A percentile compares a stretch with the other conserved stretches of the same genome.
phyloP scores from a whole-genome alignment of 129 eudicot genomes.

The Chrysanthemum seticuspe region DNA sequence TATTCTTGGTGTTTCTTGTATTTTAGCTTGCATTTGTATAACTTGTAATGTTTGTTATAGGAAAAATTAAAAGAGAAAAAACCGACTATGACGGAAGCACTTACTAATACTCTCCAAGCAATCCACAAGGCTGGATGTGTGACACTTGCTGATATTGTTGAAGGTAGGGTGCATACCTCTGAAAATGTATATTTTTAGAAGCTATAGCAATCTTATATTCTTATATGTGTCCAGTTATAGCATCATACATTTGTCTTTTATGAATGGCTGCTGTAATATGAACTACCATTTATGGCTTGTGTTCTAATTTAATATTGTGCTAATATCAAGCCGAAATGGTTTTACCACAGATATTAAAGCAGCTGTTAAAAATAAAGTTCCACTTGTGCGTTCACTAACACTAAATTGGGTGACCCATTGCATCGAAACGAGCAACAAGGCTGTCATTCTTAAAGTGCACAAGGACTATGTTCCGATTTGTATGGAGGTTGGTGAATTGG shows the following conservation, averaged over 20 bases:
- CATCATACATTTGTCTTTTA: neutral
- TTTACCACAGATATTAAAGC: constrained; percentile 73
- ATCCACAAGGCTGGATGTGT: constrained; percentile 92
- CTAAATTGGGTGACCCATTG: constrained; percentile 92
- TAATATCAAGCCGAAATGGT: constrained; percentile 27
- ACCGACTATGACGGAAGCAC: constrained; percentile 82
- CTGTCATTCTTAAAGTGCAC: constrained; percentile 81
- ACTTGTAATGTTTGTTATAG: constrained; percentile 37
- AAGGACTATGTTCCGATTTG: constrained; percentile 96
- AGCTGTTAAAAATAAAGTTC: constrained; percentile 95
- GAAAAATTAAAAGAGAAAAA: constrained; percentile 99
- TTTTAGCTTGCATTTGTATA: neutral
- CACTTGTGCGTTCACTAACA: constrained; percentile 92
- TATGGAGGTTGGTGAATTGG: constrained; percentile 85
- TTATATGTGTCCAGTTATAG: no score
- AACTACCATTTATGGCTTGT: neutral
- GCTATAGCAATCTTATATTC: neutral
- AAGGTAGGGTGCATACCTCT: constrained; percentile 49
- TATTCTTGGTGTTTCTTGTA: neutral
- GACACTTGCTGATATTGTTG: constrained; percentile 77
- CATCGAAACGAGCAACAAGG: constrained; percentile 89
- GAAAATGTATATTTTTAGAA: neutral
- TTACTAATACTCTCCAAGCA: constrained; percentile 88
- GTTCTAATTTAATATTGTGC: neutral
- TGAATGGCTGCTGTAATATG: neutral